A percentile compares a stretch with the other conserved stretches of the same genome.
phyloP scores from a whole-genome alignment of 495 filamentous ascomycete species.

The Trichocladium uniseriatum region DNA sequence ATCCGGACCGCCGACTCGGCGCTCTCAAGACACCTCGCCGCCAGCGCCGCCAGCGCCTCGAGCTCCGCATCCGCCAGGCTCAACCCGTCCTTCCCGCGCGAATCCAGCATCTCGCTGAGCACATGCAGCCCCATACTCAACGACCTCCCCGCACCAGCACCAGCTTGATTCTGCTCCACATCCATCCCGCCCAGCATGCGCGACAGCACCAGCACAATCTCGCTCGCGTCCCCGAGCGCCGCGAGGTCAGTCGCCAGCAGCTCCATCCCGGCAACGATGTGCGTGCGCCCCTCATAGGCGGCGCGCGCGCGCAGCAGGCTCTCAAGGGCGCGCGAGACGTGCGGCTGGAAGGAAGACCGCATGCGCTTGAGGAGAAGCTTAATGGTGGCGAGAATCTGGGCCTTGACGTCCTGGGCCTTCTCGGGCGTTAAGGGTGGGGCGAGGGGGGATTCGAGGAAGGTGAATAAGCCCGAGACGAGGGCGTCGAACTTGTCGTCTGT shows the following conservation, averaged over 20 bases:
- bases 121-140: constrained; percentile 54
- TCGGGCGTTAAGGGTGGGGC: constrained; percentile 34
- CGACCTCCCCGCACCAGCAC: constrained; percentile 14
- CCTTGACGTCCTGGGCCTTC: constrained; percentile 66
- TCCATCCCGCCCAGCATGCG: constrained; percentile 32
- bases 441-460: constrained; percentile 57
- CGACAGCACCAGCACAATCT: constrained; percentile 40
- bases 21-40: constrained; percentile 55
- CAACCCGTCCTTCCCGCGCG: constrained; percentile 23
- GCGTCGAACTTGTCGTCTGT: constrained; percentile 60
- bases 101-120: constrained; percentile 43
- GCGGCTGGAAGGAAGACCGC: constrained; percentile 51
- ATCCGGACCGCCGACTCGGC: constrained; percentile 69
- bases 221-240: constrained; percentile 39
- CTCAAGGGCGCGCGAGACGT: constrained; percentile 55
- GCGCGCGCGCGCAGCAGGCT: constrained; percentile 59
- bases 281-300: constrained; percentile 45
- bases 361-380: constrained; percentile 65
- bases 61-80: constrained; percentile 36
- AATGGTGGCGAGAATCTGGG: constrained; percentile 73
- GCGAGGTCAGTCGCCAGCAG: constrained; percentile 45
- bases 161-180: constrained; percentile 9
- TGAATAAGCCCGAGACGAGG: constrained; percentile 63
- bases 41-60: constrained; percentile 43
- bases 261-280: constrained; percentile 47